Evolutionary conservation across 2,329 filamentous ascomycete species (phyloP), one percentile per base, ranked within the genome.

Genomic region (Pestalotiopsis sp.): DNA sequence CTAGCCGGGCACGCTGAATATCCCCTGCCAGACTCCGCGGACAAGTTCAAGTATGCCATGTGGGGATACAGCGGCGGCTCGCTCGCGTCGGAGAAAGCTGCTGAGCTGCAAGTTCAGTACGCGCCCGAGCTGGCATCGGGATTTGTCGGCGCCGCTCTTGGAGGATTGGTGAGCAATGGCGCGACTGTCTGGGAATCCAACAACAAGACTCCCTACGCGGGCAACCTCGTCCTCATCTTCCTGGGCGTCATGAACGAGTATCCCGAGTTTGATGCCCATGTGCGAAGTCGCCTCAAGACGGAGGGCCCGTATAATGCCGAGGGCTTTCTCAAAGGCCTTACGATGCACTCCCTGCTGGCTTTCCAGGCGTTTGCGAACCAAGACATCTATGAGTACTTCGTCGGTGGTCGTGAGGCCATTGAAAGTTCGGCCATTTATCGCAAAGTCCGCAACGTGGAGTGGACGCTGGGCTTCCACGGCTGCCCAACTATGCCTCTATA

Each of bases 31-130:
- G 26, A 58, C 22, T 20, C n/a, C 20, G 35, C 58, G 5, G 35
- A 40, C 10, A 38, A 61, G n/a, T n/a, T 61, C 35, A 76, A 70
- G 4, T 73, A 82, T 56, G 79, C 81, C 2, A 74, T 87, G 66
- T 88, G 85, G 84, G 85, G 85, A 4, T 87, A 86, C 72, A 85
- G 82, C 4, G 85, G 85, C 5, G 85, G 85, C 20, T 79, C 80
- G 10, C 70, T 86, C 40, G 66, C 60, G 6, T 30, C 20, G 3
- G 35, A 48, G 38, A 30, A 35, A 60, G 66, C 66, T 9, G 66
- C 66, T 14, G 66, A 64, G 60, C 24, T 48, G 60, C 66, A 67
- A 22, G 52, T 26, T 1, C 24, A 38, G 39, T 67, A 64, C 55
- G 60, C 66, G 30, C 30, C 48, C 9, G 66, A 67, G 4, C 22